Conservation (phyloP, 2,329 filamentous ascomycete genomes). For the Nothophaeocryptopus gaeumannii region DNA sequence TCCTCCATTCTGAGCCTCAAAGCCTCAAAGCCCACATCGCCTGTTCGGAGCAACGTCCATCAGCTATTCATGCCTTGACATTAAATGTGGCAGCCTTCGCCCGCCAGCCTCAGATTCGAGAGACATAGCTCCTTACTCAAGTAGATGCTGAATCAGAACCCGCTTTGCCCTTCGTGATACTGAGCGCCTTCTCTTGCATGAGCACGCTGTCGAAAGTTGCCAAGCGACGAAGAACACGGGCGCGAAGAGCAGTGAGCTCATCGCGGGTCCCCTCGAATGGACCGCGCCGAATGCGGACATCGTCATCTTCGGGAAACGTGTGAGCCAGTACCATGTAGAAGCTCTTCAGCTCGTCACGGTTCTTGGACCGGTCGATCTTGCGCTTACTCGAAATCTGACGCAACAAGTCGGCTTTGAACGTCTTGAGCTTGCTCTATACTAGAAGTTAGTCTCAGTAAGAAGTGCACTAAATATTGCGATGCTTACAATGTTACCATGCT, state of each 20-base stretch:
- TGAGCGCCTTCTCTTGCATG: no score
- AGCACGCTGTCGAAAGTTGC: slow-evolving; percentile 6
- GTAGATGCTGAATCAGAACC: no score
- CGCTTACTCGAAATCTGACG: background rate
- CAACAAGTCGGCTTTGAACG: background rate
- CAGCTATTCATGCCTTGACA: no score
- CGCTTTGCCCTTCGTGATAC: no score
- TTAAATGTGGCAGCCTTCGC: no score
- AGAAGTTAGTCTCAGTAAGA: background rate
- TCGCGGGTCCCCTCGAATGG: slow-evolving; percentile 14
- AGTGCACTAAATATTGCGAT: background rate
- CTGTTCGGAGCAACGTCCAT: no score
- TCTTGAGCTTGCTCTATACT: background rate
- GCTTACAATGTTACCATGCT: no score
- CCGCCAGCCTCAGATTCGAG: no score
- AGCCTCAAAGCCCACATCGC: no score
- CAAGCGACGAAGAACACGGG: slow-evolving; percentile 10
- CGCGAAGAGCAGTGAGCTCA: slow-evolving; percentile 15
- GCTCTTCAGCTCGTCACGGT: slow-evolving; percentile 2
- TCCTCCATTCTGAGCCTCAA: no score
- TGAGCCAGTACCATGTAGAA: background rate
- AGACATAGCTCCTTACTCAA: no score
- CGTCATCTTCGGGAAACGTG: slow-evolving; percentile 5
- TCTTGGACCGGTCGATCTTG: slow-evolving; percentile 4
- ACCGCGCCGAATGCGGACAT: background rate